Conservation (phyloP, 306 rosid genomes). For the Cucurbita pepo region DNA sequence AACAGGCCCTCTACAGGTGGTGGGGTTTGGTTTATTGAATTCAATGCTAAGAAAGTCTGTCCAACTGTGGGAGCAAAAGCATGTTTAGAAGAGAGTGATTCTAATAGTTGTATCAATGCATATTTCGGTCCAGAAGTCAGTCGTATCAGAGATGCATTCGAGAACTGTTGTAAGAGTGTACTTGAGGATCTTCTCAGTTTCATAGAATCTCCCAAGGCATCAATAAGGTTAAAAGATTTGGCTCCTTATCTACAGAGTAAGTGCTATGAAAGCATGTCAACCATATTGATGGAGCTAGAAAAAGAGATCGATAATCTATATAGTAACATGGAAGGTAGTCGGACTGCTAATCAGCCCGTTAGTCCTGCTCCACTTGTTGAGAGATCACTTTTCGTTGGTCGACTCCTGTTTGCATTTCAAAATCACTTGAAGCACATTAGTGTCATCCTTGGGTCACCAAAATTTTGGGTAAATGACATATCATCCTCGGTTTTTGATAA, state of each 20-base stretch:
- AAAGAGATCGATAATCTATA: constrained; percentile 48
- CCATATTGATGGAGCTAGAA: constrained; percentile 44
- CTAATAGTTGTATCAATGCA: constrained; percentile 54
- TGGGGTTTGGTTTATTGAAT: constrained; percentile 80
- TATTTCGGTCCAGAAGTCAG: constrained; percentile 81
- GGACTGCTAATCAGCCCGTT: constrained; percentile 19
- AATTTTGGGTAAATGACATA: constrained; percentile 59
- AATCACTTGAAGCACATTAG: constrained; percentile 78
- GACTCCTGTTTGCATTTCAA: constrained; percentile 79
- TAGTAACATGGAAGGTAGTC: constrained; percentile 27
- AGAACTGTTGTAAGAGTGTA: constrained; percentile 52
- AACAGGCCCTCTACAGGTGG: constrained; percentile 47
- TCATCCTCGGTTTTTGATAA: constrained; percentile 38
- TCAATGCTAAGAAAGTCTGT: constrained; percentile 41
- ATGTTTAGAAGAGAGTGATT: constrained; percentile 48
- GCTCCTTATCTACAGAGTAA: constrained; percentile 69
- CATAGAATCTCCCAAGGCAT: constrained; percentile 90
- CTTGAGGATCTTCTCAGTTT: constrained; percentile 71
- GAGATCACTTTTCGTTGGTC: constrained; percentile 80
- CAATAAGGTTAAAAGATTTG: constrained; percentile 56
- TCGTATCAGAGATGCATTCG: constrained; percentile 66
- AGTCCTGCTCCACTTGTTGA: constrained; percentile 43
- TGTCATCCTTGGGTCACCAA: constrained; percentile 73
- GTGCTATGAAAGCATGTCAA: constrained; percentile 53
- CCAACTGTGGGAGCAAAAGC: constrained; percentile 31